phyloP scores from a whole-genome alignment of 2,329 filamentous ascomycete species.

The Fusarium fracticaudum region DNA sequence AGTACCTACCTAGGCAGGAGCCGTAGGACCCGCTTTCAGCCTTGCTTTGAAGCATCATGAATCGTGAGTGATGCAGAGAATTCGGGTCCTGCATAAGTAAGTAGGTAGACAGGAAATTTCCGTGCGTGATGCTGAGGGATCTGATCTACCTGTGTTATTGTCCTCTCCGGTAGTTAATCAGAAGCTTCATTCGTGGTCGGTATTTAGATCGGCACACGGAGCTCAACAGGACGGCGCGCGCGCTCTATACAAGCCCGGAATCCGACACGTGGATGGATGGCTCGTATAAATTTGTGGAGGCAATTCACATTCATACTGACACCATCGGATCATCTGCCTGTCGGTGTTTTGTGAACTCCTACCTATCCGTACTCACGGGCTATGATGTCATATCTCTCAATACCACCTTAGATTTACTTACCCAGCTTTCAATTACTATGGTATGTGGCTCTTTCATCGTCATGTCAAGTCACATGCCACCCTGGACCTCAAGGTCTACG shows the following conservation, averaged over 20 bases:
- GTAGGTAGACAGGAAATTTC: background rate
- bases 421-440: background rate
- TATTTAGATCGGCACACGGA: slow-evolving; percentile 4
- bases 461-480: background rate
- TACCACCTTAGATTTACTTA: background rate
- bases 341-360: background rate
- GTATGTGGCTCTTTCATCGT: background rate
- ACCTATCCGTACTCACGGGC: background rate
- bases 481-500: background rate
- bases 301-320: background rate
- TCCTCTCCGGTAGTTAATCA: background rate
- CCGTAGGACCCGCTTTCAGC: background rate
- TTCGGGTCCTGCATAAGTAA: background rate
- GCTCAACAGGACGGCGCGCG: background rate
- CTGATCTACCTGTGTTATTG: background rate
- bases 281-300: background rate
- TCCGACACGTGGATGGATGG: background rate
- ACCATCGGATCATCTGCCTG: background rate
- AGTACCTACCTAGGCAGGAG: background rate
- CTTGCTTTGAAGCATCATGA: background rate
- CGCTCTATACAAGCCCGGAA: slow-evolving; percentile 4
- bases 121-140: background rate
- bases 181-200: background rate
- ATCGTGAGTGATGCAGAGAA: background rate
- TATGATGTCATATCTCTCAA: slow-evolving; percentile 24